Evolutionary conservation across 164 flowering plant genomes (phyloP), one percentile per base, ranked within the genome.

Genomic region (Magnolia kwangsiensis): DNA sequence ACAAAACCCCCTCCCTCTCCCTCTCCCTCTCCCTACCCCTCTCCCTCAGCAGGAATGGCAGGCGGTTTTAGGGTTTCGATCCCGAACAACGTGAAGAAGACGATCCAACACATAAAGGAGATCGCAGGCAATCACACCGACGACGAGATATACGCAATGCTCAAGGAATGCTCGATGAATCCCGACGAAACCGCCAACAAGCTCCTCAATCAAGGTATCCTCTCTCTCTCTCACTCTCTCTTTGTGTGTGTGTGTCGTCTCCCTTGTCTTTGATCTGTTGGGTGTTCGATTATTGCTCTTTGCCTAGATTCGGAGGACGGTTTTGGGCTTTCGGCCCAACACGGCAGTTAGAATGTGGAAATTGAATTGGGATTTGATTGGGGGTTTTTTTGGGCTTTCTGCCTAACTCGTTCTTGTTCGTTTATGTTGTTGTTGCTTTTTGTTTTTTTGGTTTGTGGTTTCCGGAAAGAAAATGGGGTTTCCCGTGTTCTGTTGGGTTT

Each of bases 91-190:
- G 82, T 85, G 19, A 76, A 78, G 83, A 89, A 88, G 81, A 86
- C 81, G 84, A 94, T 94, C 87, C 89, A 92, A 66, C 80, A 86
- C 82, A 86, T 94, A 21, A 92, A 91, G 86, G 98, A 92, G 90
- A 87, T 89, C 90, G 82, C 93, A 5, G 87, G 90, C 3, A 87
- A 84, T 75, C 91, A 90, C 77, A 75, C 81, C 75, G 95, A 94
- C 10, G 97, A 94, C 37, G 98, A 94, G 83, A 87, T 94, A 76
- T 86, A 91, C 68, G 91, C 95, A 86, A 92, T 90, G 95, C 95
- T 93, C 64, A 87, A 84, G 71, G 96, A 93, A 68, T 93, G 98
- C 67, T 75, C 82, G 50, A 93, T 92, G 96, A 96, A 93, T 88
- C 98, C 98, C 81, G 88, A 93, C 74, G 98, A 93, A 75, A 87